Base-by-base conservation (phyloP, 169 alveolate species). In the Cryptosporidium viatorum region DNA sequence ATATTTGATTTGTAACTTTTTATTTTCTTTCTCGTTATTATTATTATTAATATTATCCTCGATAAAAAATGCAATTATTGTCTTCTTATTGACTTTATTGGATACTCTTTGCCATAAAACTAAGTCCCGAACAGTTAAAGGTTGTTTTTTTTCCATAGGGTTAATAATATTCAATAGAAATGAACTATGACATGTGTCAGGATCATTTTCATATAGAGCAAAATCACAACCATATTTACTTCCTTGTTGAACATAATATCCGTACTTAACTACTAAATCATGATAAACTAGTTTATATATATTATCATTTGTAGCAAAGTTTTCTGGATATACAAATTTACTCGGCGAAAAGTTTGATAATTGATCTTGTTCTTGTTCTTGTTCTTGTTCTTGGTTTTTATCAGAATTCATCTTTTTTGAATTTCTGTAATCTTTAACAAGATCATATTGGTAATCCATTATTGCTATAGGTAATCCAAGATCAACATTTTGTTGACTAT, bases 381-480 rank as follows among this genome's bases (percentile, higher is more conserved):
- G 67, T 7, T 55, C 65, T 6, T 18, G 4, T 8, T 9, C 21
- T 3, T 65, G 23, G 8, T 14, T 10, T 59, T 21, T 23, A 59
- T 23, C 31, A 59, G 21, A 9, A 26, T 31, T n/a, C 3, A 16
- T n/a, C 26, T 39, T n/a, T 33, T 37, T 65, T 16, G 45, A 10
- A 18, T 14, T 29, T n/a, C 87, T 41, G 55, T 62, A 62, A 3
- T 39, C 51, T n/a, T 41, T n/a, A 59, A 59, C 71, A n/a, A 80
- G 39, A 29, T 31, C 41, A 50, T 43, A 29, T 31, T 80, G 87
- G 29, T 62, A 80, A 21, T 80, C 75, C 87, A 80, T 80, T 7
- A 80, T 45, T 10, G 80, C 87, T 8, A 80, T 62, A 31, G 87
- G 87, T n/a, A 80, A 26, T 12, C 87, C 87, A 59, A 80, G 67